Evolutionary conservation across 345 rosid genomes (phyloP), one percentile per base, ranked within the genome.

Genomic region (Eucalyptus polyanthemos): DNA sequence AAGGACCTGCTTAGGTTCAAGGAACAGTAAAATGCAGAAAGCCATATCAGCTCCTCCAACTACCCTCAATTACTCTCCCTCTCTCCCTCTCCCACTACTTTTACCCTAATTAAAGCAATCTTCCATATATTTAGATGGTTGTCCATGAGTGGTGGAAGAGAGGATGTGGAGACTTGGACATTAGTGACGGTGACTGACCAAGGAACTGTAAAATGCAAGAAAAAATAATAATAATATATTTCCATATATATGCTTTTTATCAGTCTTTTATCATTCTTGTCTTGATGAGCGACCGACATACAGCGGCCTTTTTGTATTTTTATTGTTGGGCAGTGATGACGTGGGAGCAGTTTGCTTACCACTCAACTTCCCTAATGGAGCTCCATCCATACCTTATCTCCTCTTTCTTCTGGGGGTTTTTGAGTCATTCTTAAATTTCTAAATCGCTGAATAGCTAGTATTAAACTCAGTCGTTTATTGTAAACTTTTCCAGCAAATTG

Each of bases 251-350:
- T 45, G 4, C 11, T 45, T 45, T 45, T 45, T 10, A 45, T 50
- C 5, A 14, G 51, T 50, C 51, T 50, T 1, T 56, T 9, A 17
- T 53, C 9, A 1, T 56, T 56, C 6, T 24, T 24, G 27, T 56
- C 62, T 56, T 56, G 62, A 22, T 4, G 62, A 56, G 72, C 3
- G 19, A 27, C 17, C 9, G 16, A 29, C 0, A 6, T 29, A 13
- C 1, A 14, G 1, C 5, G 9, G 37, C 4, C 7, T 58, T 50
- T 50, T 58, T 11, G 14, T 25, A 5, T 58, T 25, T 0, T 60
- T 11, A 11, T 3, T 11, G 22, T 22, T 56, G 12, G 62, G 11
- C 62, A 56, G 1, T 24, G 62, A 56, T 1, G 13, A 22, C 1
- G 13, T 27, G n/a, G n/a, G 31, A 1, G 8, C 65, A 27, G 31